Evolutionary conservation across 1,284 basidiomycete species (phyloP).

Genomic region (Melanopsichium pennsylvanicum): DNA sequence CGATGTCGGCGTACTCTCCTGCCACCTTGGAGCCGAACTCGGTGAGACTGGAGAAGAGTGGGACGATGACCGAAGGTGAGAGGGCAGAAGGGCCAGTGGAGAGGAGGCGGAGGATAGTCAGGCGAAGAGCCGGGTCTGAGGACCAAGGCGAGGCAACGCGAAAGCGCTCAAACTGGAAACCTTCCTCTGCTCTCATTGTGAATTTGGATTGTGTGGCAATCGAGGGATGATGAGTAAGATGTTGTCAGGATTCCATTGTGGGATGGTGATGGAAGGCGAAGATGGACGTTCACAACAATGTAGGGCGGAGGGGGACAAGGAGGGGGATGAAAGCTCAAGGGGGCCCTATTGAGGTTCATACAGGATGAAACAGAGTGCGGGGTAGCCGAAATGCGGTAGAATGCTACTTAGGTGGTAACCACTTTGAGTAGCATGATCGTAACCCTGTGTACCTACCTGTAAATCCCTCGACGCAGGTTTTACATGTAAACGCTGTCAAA

Average conservation of each 20-base stretch:
- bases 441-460: too few relatives aligned
- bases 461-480: too few relatives aligned
- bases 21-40: constrained; percentile 17
- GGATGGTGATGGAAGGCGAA: neutral
- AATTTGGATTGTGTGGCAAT: too few relatives aligned
- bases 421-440: too few relatives aligned
- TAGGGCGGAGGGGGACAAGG: too few relatives aligned
- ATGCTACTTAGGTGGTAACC: too few relatives aligned
- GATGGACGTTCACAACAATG: neutral
- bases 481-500: too few relatives aligned
- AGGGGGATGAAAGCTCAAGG: too few relatives aligned
- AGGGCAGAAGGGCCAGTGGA: constrained; percentile 11
- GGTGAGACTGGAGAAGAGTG: constrained; percentile 22
- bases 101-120: constrained; percentile 39
- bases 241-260: too few relatives aligned
- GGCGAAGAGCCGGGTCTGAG: constrained; percentile 30
- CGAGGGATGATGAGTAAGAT: too few relatives aligned
- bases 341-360: too few relatives aligned
- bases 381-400: neutral
- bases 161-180: constrained; percentile 43
- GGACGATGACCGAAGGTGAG: constrained; percentile 3
- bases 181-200: constrained; percentile 41
- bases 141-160: constrained; percentile 41
- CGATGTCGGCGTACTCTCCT: constrained; percentile 25
- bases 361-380: neutral